Evolutionary conservation across 2,329 filamentous ascomycete genomes (phyloP).

Genomic region (Myriangium duriaei): DNA sequence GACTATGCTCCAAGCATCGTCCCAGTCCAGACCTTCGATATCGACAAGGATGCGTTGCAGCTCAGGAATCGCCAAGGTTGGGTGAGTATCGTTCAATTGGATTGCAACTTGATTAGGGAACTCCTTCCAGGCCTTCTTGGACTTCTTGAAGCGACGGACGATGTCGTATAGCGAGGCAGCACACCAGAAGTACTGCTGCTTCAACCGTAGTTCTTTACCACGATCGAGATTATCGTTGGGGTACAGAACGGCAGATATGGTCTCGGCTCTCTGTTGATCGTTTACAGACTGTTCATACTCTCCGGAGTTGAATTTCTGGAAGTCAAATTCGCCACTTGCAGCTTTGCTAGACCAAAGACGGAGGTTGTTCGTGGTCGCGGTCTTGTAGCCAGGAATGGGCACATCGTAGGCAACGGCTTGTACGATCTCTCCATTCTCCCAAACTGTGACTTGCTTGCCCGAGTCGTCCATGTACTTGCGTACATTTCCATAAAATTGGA

Average conservation of each 20-base stretch:
- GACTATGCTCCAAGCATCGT: slow-evolving; percentile 70
- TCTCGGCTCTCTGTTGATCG: slow-evolving; percentile 98
- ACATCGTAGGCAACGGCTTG: slow-evolving; percentile 90
- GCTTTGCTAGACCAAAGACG: slow-evolving; percentile 97
- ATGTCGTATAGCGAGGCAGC: slow-evolving; percentile 94
- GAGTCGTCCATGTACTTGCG: slow-evolving; percentile 56
- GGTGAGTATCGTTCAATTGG: slow-evolving; percentile 95
- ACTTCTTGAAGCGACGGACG: slow-evolving; percentile 95
- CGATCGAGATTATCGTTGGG: slow-evolving; percentile 84
- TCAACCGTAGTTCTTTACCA: slow-evolving; percentile 91
- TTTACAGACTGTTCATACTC: slow-evolving; percentile 96
- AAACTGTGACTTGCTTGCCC: slow-evolving; percentile 62
- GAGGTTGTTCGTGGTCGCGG: slow-evolving; percentile 87
- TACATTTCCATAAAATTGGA: slow-evolving; percentile 89
- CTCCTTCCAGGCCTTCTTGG: slow-evolving; percentile 76
- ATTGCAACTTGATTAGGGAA: slow-evolving; percentile 94
- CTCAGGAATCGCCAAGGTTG: slow-evolving; percentile 90
- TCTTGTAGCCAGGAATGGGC: slow-evolving; percentile 72
- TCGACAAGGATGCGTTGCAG: slow-evolving; percentile 87
- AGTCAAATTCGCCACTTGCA: slow-evolving; percentile 93
- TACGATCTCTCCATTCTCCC: slow-evolving; percentile 90
- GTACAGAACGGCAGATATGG: slow-evolving; percentile 92
- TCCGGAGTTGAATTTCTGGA: slow-evolving; percentile 97
- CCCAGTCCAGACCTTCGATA: slow-evolving; percentile 82
- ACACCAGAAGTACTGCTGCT: slow-evolving; percentile 99